Conservation (phyloP, 208 protist genomes). For the Wallacemonas sp. region DNA sequence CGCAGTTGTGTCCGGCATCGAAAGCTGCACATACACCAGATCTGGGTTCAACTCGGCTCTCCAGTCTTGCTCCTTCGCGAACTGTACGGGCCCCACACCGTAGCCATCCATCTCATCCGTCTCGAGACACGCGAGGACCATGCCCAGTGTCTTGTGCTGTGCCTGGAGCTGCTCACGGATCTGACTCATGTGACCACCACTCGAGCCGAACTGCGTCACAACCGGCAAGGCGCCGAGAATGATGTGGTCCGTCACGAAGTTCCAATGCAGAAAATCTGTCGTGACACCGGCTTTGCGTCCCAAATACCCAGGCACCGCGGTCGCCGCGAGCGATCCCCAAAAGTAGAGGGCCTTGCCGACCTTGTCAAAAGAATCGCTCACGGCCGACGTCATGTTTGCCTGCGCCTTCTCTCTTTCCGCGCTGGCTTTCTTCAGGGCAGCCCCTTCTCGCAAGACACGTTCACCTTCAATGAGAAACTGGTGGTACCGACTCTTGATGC, state of each 20-base stretch:
- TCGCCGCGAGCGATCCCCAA: slow-evolving; percentile 81
- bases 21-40: slow-evolving; percentile 61
- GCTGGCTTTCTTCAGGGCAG: not conserved
- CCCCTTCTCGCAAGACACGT: slow-evolving; percentile 29
- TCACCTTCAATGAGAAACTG: slow-evolving; percentile 57
- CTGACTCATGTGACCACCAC: slow-evolving; percentile 73
- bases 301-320: slow-evolving; percentile 76
- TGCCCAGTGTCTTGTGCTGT: slow-evolving; percentile 50
- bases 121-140: slow-evolving; percentile 82
- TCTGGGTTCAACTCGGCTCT: slow-evolving; percentile 32
- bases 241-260: slow-evolving; percentile 68
- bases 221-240: slow-evolving; percentile 87
- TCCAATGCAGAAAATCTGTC: slow-evolving; percentile 82
- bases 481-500: slow-evolving; percentile 50
- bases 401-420: not conserved
- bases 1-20: slow-evolving; percentile 76
- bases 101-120: slow-evolving; percentile 80
- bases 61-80: slow-evolving; percentile 79
- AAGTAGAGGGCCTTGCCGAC: slow-evolving; percentile 77
- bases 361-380: slow-evolving; percentile 33
- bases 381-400: not conserved
- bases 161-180: slow-evolving; percentile 58
- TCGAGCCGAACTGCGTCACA: slow-evolving; percentile 75
- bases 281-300: slow-evolving; percentile 72
- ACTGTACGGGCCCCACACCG: slow-evolving; percentile 71